phyloP scores from a whole-genome alignment of 495 filamentous ascomycete species.

The Letharia lupina region DNA sequence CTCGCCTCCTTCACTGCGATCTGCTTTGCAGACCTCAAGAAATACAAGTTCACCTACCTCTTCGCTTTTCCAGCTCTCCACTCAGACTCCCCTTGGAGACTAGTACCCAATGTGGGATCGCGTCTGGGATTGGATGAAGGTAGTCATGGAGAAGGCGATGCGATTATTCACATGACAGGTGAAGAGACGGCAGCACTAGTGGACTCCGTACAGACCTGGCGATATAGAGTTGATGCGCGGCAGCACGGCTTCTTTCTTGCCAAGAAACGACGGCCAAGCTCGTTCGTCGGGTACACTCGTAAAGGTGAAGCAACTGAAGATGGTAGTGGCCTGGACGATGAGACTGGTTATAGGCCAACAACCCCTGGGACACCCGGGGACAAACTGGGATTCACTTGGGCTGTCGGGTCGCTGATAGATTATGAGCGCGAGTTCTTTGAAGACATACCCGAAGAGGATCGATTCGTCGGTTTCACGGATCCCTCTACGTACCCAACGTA shows the following conservation, averaged over 20 bases:
- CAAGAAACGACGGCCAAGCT: constrained; percentile 47
- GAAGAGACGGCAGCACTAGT: constrained; percentile 66
- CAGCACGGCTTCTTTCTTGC: constrained; percentile 93
- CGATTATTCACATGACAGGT: constrained; percentile 45
- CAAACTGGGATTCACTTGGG: constrained; percentile 59
- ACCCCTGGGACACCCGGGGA: constrained; percentile 33
- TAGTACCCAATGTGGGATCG: constrained; percentile 14
- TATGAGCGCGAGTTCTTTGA: constrained; percentile 88
- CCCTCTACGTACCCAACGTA: constrained; percentile 79
- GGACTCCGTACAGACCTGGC: constrained; percentile 78
- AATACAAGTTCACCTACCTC: constrained; percentile 89
- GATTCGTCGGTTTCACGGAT: constrained; percentile 80
- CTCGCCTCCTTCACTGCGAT: constrained; percentile 79
- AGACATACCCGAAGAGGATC: constrained; percentile 54
- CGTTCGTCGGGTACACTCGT: constrained; percentile 1
- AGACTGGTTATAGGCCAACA: constrained; percentile 28
- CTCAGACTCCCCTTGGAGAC: constrained; percentile 74
- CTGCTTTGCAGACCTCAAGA: constrained; percentile 94
- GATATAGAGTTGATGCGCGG: constrained; percentile 62
- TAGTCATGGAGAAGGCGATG: constrained; percentile 24
- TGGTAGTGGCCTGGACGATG: constrained; percentile 22
- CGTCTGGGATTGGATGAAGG: constrained; percentile 16
- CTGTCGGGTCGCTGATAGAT: constrained; percentile 59
- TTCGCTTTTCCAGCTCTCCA: constrained; percentile 91
- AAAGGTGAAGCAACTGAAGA: constrained; percentile 10